Percentiles rank a stretch among this genome's conserved stretches.
These are phyloP conservation scores for Brasilioporus rufonigricans DNA, from an alignment of 768 basidiomycete genomes.

Conservation along the genomic window DNA sequence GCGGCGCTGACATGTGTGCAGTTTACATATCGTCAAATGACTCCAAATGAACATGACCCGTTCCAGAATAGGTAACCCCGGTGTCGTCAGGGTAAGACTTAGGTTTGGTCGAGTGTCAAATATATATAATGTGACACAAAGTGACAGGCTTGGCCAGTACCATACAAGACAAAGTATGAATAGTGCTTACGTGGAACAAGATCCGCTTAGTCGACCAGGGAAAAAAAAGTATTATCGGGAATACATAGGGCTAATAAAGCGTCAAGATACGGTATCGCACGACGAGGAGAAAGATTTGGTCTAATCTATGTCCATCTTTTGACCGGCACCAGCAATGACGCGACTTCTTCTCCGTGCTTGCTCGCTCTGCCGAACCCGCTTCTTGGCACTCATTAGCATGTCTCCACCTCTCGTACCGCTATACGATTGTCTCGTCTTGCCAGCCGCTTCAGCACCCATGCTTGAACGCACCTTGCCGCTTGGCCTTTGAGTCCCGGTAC, in stretches of 20 bases:
- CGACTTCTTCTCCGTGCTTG: constrained; percentile 58
- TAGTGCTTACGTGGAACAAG: not conserved
- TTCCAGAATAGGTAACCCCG: not conserved
- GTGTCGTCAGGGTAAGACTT: not conserved
- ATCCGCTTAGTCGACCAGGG: not conserved
- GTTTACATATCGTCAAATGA: not conserved
- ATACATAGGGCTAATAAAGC: constrained; percentile 8
- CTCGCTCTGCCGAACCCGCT: constrained; percentile 74
- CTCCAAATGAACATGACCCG: not conserved
- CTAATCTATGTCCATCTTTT: constrained; percentile 16
- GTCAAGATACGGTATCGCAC: constrained; percentile 9
- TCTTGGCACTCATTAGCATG: constrained; percentile 65
- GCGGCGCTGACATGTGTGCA: not conserved
- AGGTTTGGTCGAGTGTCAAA: not conserved
- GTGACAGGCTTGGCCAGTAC: not conserved
- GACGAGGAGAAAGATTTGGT: not conserved
- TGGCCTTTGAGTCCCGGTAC: constrained; percentile 19
- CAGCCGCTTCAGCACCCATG: constrained; percentile 36
- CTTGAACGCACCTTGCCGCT: constrained; percentile 49
- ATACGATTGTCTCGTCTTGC: constrained; percentile 25
- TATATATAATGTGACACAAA: not conserved
- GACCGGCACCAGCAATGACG: constrained; percentile 17
- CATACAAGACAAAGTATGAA: not conserved
- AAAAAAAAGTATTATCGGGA: constrained; percentile 6
- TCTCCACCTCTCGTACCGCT: constrained; percentile 32